phyloP scores from a whole-genome alignment of 352 stramenopile species.

The Globisporangium solare region DNA sequence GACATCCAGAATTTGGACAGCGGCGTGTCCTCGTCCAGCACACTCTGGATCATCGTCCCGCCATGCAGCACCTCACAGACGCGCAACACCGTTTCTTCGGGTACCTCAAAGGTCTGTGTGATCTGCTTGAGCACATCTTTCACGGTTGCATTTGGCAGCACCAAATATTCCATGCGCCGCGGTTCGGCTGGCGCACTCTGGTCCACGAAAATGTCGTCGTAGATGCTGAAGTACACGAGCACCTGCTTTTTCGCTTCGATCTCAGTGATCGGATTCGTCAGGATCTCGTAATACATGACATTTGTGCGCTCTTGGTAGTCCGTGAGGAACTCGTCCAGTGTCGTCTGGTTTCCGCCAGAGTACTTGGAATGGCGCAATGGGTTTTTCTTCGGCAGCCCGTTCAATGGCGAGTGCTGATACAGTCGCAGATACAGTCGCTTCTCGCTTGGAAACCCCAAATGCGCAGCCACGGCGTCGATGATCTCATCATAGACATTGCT shows the following conservation, averaged over 20 bases:
- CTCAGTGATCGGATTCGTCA: conserved; percentile 73
- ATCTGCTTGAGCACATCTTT: conserved; percentile 52
- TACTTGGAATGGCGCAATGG: conserved; percentile 67
- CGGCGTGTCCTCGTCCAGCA: conserved; percentile 32
- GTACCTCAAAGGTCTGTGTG: conserved; percentile 34
- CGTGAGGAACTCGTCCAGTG: conserved; percentile 64
- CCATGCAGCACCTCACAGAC: conserved; percentile 60
- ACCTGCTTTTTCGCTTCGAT: conserved; percentile 85
- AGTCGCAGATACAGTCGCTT: conserved; percentile 64
- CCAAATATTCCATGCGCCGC: conserved; percentile 57
- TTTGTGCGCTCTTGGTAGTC: conserved; percentile 70
- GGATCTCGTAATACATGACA: conserved; percentile 69
- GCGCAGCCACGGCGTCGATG: conserved; percentile 45
- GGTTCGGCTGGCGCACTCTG: conserved; percentile 21
- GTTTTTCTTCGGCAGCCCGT: conserved; percentile 51
- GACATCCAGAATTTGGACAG: conserved; percentile 53
- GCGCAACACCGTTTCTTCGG: conserved; percentile 32
- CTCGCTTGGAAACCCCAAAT: conserved; percentile 33
- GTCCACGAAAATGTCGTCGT: conserved; percentile 66
- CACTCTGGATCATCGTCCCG: conserved; percentile 42
- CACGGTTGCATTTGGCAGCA: conserved; percentile 47
- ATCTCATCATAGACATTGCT: conserved; percentile 77
- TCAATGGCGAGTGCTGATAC: conserved; percentile 78
- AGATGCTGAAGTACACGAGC: conserved; percentile 67
- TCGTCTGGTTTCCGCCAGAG: conserved; percentile 49